Evolutionary conservation across 2,329 filamentous ascomycete species (phyloP), one percentile per base, ranked within the genome.

Genomic region (Colletotrichum sp.): DNA sequence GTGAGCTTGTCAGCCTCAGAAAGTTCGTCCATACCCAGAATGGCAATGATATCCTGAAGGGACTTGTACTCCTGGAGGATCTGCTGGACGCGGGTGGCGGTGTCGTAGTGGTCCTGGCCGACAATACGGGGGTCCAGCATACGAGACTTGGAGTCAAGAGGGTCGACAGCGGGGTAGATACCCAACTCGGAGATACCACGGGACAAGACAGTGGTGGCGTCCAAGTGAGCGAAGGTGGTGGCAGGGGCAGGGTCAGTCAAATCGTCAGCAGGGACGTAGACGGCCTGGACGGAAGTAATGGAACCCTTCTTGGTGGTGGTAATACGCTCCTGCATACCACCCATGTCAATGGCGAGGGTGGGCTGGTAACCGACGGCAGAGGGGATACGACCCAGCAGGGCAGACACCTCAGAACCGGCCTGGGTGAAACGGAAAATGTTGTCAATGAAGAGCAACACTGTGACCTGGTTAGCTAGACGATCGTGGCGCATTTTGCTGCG

Each of bases 11-110:
- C 97, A 84, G 95, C 95, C 92, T 99, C 97, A 80, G 97, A 99
- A 90, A 99, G 90, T 88, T 99, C 97, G 89, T 99, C 97, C 97
- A 99, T 99, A 94, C 96, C 96, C 87, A 99, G 90, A 96, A 99
- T 99, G 89, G 97, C 97, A 92, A 98, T 98, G 93, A 99, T 99
- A 92, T 99, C 97, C 92, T 99, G 97, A 82, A 99, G 95, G 80
- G 96, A 99, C 95, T 99, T 99, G 95, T 99, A 99, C 92, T 99
- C 97, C 91, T 99, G 97, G 87, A 99, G 94, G 90, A 98, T 99
- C 91, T 98, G 96, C 92, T 99, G 97, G 85, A 99, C 97, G 83
- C 94, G 94, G 87, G 95, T 95, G 87, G 97, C 97, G 84, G 93
- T 96, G 79, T 96, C 88, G 94, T 99, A 99, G 93, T 99, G 97